Base-by-base conservation (phyloP, 2,329 filamentous ascomycete species). In the Aspergillus aculeatus region DNA sequence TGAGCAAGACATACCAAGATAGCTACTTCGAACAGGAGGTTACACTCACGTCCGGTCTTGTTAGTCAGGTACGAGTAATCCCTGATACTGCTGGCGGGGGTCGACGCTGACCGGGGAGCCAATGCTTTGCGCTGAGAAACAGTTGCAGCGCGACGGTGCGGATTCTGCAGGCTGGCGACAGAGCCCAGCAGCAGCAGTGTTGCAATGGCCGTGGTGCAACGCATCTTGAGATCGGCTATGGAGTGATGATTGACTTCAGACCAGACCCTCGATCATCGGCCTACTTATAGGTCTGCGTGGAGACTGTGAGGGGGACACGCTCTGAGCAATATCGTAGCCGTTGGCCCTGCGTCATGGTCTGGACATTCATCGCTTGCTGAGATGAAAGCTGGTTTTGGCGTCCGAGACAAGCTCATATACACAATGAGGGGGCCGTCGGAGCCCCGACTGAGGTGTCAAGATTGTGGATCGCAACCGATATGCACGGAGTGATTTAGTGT, bases 101-200 rank as follows among this genome's bases (percentile, higher is more conserved):
- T 19, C 14, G 49, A n/a, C 1, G 56, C 23, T 6, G 57, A 49
- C 14, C 53, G 52, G 31, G 59, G 24, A 38, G 56, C 26, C 19
- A 56, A 21, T 6, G 14, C 26, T 35, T 44, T 29, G 26, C 44
- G 52, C 19, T 31, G 38, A 26, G 32, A 53, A 1, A 48, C 49
- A 16, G 31, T 21, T 7, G 58, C 29, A 19, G 62, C 66, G 44
- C 63, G 65, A 14, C 54, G 64, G 50, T 70, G 68, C 9, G 66
- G 68, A 21, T 21, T 70, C 19, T 66, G 54, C 35, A 70, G 41
- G 11, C 64, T 61, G 31, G 51, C 51, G 29, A 50, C 64, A 19
- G 58, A 47, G 52, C 58, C 49, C 5, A 53, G 52, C 44, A 63
- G 48, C n/a, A 63, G 48, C 4, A 61, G 24, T 6, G 59, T 56